Evolutionary conservation across 1,284 basidiomycete genomes (phyloP).

Genomic region (Wallemia ichthyophaga): DNA sequence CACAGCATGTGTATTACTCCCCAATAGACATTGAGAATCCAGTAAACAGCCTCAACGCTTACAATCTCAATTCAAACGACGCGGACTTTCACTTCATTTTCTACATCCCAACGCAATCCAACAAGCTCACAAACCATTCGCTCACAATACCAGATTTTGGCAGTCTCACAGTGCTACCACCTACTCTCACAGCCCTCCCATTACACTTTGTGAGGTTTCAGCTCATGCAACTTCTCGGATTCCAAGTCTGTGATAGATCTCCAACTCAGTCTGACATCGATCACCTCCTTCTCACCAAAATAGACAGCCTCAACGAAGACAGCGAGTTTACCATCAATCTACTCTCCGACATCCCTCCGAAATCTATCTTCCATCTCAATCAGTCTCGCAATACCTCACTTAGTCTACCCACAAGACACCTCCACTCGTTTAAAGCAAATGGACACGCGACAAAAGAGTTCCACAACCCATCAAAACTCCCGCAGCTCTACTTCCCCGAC

Average conservation of each 20-base stretch:
- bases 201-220: neutral
- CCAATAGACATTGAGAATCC: neutral
- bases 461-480: constrained; percentile 18
- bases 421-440: constrained; percentile 7
- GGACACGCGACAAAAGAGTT: constrained; percentile 13
- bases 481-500: constrained; percentile 17
- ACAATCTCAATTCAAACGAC: neutral
- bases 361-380: neutral
- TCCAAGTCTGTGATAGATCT: neutral
- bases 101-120: neutral
- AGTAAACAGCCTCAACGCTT: neutral
- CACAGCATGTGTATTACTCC: neutral
- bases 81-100: neutral
- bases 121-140: neutral
- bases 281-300: neutral
- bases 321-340: neutral
- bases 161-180: neutral
- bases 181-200: neutral
- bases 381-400: neutral
- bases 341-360: neutral
- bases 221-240: neutral
- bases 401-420: neutral
- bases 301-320: neutral
- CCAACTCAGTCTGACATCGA: neutral
- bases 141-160: neutral